Evolutionary conservation across 1,284 basidiomycete genomes (phyloP), one percentile per base, ranked within the genome.

Genomic region (Cronartium ribicola): DNA sequence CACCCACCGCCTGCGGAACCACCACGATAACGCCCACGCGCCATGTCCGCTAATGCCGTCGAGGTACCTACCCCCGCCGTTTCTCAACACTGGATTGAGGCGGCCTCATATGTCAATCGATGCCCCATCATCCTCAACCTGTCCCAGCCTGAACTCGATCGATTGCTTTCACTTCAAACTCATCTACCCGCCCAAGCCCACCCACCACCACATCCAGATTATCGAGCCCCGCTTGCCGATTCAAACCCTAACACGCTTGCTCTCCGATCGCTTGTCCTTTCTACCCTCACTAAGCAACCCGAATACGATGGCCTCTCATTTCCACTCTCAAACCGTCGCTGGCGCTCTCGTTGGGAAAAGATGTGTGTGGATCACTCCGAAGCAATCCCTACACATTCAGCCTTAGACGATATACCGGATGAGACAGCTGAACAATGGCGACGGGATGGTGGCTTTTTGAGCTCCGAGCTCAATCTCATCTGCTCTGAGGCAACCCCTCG

Each of bases 301-400:
- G 85, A 85, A 64, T 86, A 86, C 77, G 84, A 85, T 75, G 77
- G 80, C 36, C 84, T 94, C 66, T 90, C 88, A 77, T 79, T 95
- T n/a, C 92, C 93, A 17, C 84, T 98, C 37, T 90, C 94, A 22
- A 97, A 91, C 76, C 85, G 86, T 36, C 86, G 85, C 43, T 98
- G 95, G 95, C 88, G 87, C 79, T 85, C 87, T 76, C 84, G 95
- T 75, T 98, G 96, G 95, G 86, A 87, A 77, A 84, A 88, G 51
- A 89, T 98, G 85, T 98, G 95, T 81, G 83, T 94, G 61, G 85
- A 86, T 44, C 76, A 77, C 48, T 72, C 69, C 14, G 44, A 43
- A 4, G 48, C 36, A 6, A 22, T 40, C 6, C n/a, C 66, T 22
- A 72, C 77, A 39, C 77, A 75, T 46, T 72, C 76, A 66, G 73